Base-by-base conservation (phyloP, 164 flowering plant genomes). In the Magnolia sinica region DNA sequence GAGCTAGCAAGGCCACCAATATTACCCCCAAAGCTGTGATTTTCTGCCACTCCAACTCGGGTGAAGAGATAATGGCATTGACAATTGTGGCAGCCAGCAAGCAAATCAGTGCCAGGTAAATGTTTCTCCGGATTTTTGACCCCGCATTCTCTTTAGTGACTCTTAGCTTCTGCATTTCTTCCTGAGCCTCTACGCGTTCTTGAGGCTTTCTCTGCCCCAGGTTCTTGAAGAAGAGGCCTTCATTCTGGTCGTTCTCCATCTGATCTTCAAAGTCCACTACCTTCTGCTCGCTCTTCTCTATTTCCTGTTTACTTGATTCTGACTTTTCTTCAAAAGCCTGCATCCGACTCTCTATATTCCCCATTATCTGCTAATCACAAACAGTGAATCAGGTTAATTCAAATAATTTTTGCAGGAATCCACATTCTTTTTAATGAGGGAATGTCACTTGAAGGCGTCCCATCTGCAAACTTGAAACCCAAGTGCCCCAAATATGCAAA, bases 181-280 rank as follows among this genome's bases (percentile, higher is more conserved):
- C 94, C 79, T 81, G 81, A 3, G 92, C 91, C 67, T 79, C 81
- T 50, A 18, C 88, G 78, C 77, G 81, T 0, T 86, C 91, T 63
- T 67, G 74, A 7, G 95, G 90, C 27, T 76, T 63, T 69, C 64
- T 84, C 77, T 80, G 73, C 55, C 86, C 58, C 77, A 92, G 82
- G 83, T 79, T 92, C 84, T 92, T 87, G 79, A 95, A 93, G 88
- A 93, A 95, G 78, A 93, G 61, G 45, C 96, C 98, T 79, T 92
- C 94, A 67, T 93, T 93, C 73, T 85, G 77, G 20, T 84, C 92
- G 18, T 85, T 81, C 76, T 88, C 89, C 14, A 91, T 82, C 75
- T 88, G 88, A 63, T 71, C 91, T 84, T 92, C 95, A 29, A 95
- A 92, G 5, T 89, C 91, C 8, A 79, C 83, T 69, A 92, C 69